phyloP scores from a whole-genome alignment of 768 basidiomycete species.

The Rhodotorula graminis region DNA sequence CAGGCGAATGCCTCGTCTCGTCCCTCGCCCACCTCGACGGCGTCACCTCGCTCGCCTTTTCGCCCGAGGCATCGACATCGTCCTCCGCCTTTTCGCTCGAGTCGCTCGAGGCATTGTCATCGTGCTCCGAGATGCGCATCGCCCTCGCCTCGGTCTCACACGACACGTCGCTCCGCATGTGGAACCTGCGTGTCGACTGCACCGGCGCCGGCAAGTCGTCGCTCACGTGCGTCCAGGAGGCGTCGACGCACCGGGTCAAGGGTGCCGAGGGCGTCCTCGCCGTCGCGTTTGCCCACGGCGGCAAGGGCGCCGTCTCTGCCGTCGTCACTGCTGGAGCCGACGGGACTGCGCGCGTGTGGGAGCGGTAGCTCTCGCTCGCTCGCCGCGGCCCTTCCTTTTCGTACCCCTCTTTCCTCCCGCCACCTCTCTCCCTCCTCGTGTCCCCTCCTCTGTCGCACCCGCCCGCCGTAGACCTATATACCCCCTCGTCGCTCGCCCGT shows the following conservation, averaged over 20 bases:
- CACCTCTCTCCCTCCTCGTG: neutral
- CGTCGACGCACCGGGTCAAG: slow-evolving; percentile 81
- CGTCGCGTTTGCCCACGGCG: slow-evolving; percentile 73
- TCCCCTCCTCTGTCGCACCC: neutral
- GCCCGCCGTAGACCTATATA: neutral
- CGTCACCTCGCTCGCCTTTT: slow-evolving; percentile 83
- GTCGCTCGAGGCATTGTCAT: slow-evolving; percentile 50
- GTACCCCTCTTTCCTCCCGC: neutral
- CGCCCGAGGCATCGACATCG: slow-evolving; percentile 53
- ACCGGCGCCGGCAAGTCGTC: neutral
- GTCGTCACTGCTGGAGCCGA: slow-evolving; percentile 95
- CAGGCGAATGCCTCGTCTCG: slow-evolving; percentile 80
- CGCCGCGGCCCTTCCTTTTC: neutral
- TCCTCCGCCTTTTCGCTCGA: slow-evolving; percentile 62
- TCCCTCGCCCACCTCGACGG: slow-evolving; percentile 87
- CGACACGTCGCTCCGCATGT: slow-evolving; percentile 89
- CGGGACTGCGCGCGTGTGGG: slow-evolving; percentile 77
- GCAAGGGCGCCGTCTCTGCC: slow-evolving; percentile 62
- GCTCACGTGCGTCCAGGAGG: slow-evolving; percentile 70
- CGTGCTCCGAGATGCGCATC: slow-evolving; percentile 47
- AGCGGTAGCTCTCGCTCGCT: neutral
- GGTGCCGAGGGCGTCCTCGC: slow-evolving; percentile 84
- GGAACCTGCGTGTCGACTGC: slow-evolving; percentile 56
- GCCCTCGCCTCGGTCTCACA: slow-evolving; percentile 83
- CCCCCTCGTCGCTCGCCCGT: no score